Conservation (phyloP, 176 grass and related monocot genomes). For the Elaeis guineensis region DNA sequence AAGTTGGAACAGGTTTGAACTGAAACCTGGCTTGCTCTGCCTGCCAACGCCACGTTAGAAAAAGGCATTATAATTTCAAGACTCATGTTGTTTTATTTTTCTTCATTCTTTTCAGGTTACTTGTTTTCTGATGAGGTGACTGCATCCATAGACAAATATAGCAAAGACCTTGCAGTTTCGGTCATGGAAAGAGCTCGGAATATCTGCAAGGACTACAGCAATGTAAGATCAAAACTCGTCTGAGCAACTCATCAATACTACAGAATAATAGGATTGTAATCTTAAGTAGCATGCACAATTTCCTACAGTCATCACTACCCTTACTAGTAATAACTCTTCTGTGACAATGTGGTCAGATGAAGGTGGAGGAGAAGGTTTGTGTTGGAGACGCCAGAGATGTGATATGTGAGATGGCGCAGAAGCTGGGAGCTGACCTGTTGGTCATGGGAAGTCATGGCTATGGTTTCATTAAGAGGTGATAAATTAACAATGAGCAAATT, state of each 20-base stretch:
- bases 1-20: too few species aligned
- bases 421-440: conserved; percentile 43
- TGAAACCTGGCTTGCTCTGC: too few species aligned
- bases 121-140: conserved; percentile 53
- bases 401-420: conserved; percentile 51
- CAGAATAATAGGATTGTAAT: too few species aligned
- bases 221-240: conserved; percentile 16
- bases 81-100: neutral
- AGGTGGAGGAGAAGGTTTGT: conserved; percentile 45
- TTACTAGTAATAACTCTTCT: conserved; percentile 1
- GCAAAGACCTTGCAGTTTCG: conserved; percentile 53
- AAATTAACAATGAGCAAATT: neutral
- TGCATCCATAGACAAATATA: conserved; percentile 47
- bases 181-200: conserved; percentile 56
- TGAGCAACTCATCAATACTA: too few species aligned
- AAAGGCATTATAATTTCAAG: too few species aligned
- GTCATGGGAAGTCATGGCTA: conserved; percentile 77
- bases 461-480: conserved; percentile 60
- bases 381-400: conserved; percentile 52
- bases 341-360: conserved; percentile 20
- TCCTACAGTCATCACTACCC: neutral
- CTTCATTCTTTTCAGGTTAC: conserved; percentile 25
- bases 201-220: conserved; percentile 42
- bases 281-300: too few species aligned
- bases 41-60: too few species aligned